Conservation (phyloP, 2,329 filamentous ascomycete genomes). For the Blastomyces percursus region DNA sequence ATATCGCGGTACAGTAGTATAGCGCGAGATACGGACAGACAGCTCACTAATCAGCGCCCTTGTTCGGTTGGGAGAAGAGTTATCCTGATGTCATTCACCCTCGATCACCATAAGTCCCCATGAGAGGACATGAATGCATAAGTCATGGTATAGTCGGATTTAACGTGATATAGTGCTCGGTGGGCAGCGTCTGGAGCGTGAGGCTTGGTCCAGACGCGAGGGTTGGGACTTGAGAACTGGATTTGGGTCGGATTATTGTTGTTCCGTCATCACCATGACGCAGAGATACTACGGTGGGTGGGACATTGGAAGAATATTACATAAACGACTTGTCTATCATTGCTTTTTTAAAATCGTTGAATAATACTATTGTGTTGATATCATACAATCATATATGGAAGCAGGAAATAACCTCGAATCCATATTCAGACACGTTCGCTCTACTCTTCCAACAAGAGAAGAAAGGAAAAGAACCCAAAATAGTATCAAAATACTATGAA, state of each 20-base stretch:
- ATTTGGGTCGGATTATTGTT: not conserved
- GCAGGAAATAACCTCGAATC: not conserved
- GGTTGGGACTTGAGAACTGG: not conserved
- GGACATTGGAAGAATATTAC: not conserved
- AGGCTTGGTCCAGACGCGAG: not conserved
- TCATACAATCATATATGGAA: slow-evolving; percentile 5
- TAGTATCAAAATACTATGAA: not conserved
- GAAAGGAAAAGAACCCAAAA: not conserved
- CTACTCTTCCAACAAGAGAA: not conserved
- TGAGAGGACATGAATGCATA: not conserved
- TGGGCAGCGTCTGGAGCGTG: not conserved
- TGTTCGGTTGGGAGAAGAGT: not conserved
- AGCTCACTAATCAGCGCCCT: not conserved
- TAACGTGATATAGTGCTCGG: not conserved
- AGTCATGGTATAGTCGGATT: not conserved
- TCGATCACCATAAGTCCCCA: not conserved
- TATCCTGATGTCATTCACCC: slow-evolving; percentile 1
- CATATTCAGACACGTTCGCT: not conserved
- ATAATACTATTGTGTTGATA: not conserved
- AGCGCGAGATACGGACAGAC: not conserved
- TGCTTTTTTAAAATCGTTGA: not conserved
- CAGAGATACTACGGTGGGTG: not conserved
- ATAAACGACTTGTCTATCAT: not conserved
- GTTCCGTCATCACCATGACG: not conserved
- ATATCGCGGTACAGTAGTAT: not conserved